These are phyloP conservation scores for Sclerospora graminicola DNA, from an alignment of 352 stramenopile genomes.

Conservation along the genomic window DNA sequence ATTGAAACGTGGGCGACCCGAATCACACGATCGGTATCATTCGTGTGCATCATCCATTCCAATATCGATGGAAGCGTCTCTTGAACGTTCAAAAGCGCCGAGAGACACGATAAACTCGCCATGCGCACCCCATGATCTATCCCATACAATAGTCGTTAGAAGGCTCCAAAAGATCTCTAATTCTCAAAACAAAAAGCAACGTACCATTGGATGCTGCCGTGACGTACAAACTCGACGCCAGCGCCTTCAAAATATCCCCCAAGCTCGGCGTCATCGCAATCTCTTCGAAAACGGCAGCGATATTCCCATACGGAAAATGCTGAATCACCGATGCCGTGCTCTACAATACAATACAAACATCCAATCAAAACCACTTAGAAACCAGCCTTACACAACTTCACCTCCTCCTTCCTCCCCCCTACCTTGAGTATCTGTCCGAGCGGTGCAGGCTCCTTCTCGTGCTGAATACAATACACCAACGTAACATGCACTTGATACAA, in stretches of 20 bases:
- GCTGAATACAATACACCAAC: constrained; percentile 73
- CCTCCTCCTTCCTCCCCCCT: too few relatives aligned
- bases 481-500: constrained; percentile 77
- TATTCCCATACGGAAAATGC: constrained; percentile 66
- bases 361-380: neutral
- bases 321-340: constrained; percentile 63
- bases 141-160: neutral
- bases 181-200: neutral
- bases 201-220: constrained; percentile 46
- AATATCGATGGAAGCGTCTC: constrained; percentile 50
- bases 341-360: constrained; percentile 15
- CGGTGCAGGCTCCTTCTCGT: constrained; percentile 50
- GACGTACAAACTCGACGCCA: constrained; percentile 62
- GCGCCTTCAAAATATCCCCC: constrained; percentile 48
- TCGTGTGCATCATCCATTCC: constrained; percentile 63
- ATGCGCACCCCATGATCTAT: constrained; percentile 72
- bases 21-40: constrained; percentile 30
- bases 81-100: constrained; percentile 61
- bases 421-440: constrained; percentile 72
- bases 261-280: constrained; percentile 44
- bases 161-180: neutral
- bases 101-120: constrained; percentile 71
- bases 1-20: constrained; percentile 55
- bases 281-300: constrained; percentile 37
- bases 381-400: too few relatives aligned